Percentiles rank a stretch among this genome's conserved stretches.
These are phyloP conservation scores for Abrus precatorius DNA, from an alignment of 306 rosid species.

Conservation along the genomic window DNA sequence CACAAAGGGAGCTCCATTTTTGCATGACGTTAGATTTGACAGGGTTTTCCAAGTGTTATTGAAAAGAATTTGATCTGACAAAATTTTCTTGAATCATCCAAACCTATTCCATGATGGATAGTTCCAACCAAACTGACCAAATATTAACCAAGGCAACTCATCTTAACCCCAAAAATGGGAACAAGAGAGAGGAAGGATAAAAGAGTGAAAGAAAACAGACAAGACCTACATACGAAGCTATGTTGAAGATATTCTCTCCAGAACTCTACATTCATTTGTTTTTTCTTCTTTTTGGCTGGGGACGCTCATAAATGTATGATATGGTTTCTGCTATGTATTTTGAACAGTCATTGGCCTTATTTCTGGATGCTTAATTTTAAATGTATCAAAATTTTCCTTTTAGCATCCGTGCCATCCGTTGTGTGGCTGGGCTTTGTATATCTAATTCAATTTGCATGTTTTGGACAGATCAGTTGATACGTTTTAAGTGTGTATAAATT, in stretches of 20 bases:
- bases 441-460: conserved; percentile 32
- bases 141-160: conserved; percentile 50
- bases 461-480: conserved; percentile 17
- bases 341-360: conserved; percentile 35
- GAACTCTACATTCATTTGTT: conserved; percentile 42
- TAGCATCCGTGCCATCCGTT: conserved; percentile 37
- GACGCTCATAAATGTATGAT: conserved; percentile 56
- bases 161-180: conserved; percentile 56
- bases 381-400: conserved; percentile 44
- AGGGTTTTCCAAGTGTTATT: conserved; percentile 40
- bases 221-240: conserved; percentile 49
- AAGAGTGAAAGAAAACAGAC: conserved; percentile 48
- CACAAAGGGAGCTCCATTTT: conserved; percentile 39
- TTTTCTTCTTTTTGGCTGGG: conserved; percentile 6
- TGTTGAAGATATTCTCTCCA: conserved; percentile 49
- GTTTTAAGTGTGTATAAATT: conserved; percentile 41
- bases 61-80: conserved; percentile 49
- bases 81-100: conserved; percentile 46
- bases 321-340: conserved; percentile 53
- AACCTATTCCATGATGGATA: conserved; percentile 50
- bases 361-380: conserved; percentile 46
- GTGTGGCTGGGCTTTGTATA: conserved; percentile 36
- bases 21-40: conserved; percentile 45
- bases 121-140: conserved; percentile 60
- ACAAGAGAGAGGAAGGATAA: conserved; percentile 54